Percentiles rank a stretch among this genome's conserved stretches.
phyloP scores from a whole-genome alignment of 2,329 filamentous ascomycete genomes.

The Diplodia mutila region DNA sequence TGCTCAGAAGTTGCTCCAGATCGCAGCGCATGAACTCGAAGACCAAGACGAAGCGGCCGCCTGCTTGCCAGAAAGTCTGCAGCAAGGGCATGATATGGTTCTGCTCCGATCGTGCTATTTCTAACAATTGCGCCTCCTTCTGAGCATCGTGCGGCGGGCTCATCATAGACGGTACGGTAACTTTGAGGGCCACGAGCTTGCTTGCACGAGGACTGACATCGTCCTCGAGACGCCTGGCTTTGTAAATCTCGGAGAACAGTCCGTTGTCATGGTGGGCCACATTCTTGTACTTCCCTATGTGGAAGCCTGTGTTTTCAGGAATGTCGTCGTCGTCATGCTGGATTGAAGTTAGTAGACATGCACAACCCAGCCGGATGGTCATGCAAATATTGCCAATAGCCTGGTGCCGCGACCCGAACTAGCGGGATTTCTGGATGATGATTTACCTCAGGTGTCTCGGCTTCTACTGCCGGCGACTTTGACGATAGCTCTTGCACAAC shows the following conservation, averaged over 20 bases:
- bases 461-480: background rate
- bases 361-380: background rate
- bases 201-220: conserved; percentile 33
- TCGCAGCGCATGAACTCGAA: conserved; percentile 83
- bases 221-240: conserved; percentile 54
- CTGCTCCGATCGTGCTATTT: conserved; percentile 58
- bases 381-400: background rate
- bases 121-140: conserved; percentile 77
- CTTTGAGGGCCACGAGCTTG: conserved; percentile 73
- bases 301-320: conserved; percentile 9
- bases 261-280: conserved; percentile 66
- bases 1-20: conserved; percentile 68
- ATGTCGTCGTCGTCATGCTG: background rate
- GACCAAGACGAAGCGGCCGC: conserved; percentile 74
- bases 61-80: conserved; percentile 71
- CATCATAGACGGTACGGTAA: conserved; percentile 75
- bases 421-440: background rate
- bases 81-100: conserved; percentile 65
- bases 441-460: conserved; percentile 11
- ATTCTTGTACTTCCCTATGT: conserved; percentile 59
- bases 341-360: background rate
- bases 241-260: conserved; percentile 82
- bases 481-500: conserved; percentile 13
- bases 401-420: background rate
- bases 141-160: conserved; percentile 80